Base-by-base conservation (phyloP, 306 rosid species). In the Citrullus mucosospermus region DNA sequence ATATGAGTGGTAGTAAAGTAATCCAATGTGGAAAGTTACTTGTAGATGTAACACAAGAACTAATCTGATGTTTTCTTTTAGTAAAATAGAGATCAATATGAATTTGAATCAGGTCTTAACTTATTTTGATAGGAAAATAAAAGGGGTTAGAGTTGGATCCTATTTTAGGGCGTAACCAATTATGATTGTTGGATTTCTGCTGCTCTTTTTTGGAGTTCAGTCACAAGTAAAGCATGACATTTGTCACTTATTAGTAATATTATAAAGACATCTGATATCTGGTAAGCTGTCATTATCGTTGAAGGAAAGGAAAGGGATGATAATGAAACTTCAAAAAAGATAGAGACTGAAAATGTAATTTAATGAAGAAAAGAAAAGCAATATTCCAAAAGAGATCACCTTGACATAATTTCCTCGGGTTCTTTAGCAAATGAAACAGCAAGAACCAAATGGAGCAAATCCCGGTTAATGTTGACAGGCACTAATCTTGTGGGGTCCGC, bases 361-460 rank as follows among this genome's bases (percentile, higher is more conserved):
- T 58, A 58, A 58, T 58, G 17, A 18, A 20, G 55, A 20, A 43
- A 69, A 69, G 36, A 6, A 43, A 69, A 22, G 32, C 55, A 44
- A 73, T 16, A 58, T 60, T 81, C 54, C 72, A 74, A 57, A 44
- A 32, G 18, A 80, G 61, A 73, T 85, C 85, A 95, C 97, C 99
- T 91, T 34, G 99, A 89, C 81, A 95, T 86, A 59, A 95, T 91
- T 87, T 95, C 90, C 57, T 95, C 99, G 43, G 96, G 96, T 82
- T 90, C 97, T 84, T 88, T 90, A 44, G 97, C 99, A 81, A 84
- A 92, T 78, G 97, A 95, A 79, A 95, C 91, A 66, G 97, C 97
- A 18, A 95, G 97, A 76, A 95, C 92, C 17, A 80, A 18, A 69
- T 88, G 96, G 63, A 92, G 96, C 87, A 95, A 86, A 85, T 95